These are phyloP conservation scores for Cordyceps militaris DNA, from an alignment of 2,329 filamentous ascomycete species.

Conservation along the genomic window DNA sequence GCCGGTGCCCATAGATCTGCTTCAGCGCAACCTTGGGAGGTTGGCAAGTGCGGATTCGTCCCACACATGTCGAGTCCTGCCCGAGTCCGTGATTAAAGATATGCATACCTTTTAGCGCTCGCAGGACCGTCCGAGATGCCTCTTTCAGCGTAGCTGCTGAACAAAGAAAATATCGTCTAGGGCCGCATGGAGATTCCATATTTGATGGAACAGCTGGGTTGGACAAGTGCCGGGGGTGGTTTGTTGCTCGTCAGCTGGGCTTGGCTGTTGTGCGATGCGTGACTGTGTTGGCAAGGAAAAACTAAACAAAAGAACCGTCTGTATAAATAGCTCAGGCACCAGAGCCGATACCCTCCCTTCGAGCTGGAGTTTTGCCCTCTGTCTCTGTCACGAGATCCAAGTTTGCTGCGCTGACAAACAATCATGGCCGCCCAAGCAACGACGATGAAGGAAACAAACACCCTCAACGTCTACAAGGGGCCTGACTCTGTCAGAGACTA, in stretches of 20 bases:
- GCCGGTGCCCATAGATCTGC: background rate
- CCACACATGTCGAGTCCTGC: background rate
- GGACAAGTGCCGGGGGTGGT: background rate
- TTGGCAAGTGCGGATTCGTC: background rate
- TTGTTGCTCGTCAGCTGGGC: background rate
- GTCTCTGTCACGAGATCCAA: background rate
- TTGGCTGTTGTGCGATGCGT: background rate
- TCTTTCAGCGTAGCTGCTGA: background rate
- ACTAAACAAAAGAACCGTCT: too few species aligned
- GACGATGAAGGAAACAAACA: slow-evolving; percentile 17
- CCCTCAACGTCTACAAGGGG: slow-evolving; percentile 50
- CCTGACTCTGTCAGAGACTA: slow-evolving; percentile 50
- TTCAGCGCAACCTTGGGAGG: slow-evolving; percentile 8
- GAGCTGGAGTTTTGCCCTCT: background rate
- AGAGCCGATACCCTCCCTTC: background rate
- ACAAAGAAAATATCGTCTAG: background rate
- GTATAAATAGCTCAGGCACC: slow-evolving; percentile 1
- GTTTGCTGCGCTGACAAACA: background rate
- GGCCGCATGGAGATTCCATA: background rate
- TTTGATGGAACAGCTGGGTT: background rate
- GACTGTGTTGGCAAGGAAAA: background rate
- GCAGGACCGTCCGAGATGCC: background rate
- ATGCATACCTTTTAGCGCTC: background rate
- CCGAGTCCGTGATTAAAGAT: background rate
- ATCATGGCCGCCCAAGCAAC: background rate